Evolutionary conservation across 306 rosid genomes (phyloP), one percentile per base, ranked within the genome.

Genomic region (Cucumis cinereus): DNA sequence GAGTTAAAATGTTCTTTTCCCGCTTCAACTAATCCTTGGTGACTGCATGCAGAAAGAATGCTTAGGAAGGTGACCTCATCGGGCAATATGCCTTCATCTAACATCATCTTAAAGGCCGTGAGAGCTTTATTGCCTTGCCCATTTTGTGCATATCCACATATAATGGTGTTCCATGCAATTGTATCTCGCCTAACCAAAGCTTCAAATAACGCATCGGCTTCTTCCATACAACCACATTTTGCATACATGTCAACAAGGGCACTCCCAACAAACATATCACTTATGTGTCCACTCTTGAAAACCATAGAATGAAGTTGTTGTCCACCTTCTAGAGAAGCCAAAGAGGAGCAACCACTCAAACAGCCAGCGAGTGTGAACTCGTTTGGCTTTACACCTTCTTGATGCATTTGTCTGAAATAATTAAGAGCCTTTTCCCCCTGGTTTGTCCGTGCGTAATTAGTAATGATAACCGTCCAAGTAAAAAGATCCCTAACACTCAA

Each of bases 181-280:
- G 77, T 73, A 75, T 84, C 87, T 9, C 67, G 40, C 15, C 70
- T 40, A 84, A 64, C 40, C 23, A 75, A 75, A 30, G 30, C 60
- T 54, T 23, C 40, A 30, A 84, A 84, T 47, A 66, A 53, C 17
- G n/a, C 38, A 61, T 78, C 79, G 24, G 84, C 87, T 60, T 84
- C 79, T 81, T 77, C 78, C 33, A 84, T 57, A 72, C 84, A 78
- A 60, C 87, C 79, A 35, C 80, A 78, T 78, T 84, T 81, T 17
- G 78, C 66, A 41, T 84, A 84, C 87, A 78, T 81, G 53, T 81
- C 87, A 78, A 81, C 74, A 8, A 84, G 87, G 9, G 84, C 76
- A 13, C 84, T 75, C 4, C 78, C 40, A 53, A 84, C 81, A 69
- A 77, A 78, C 61, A 57, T 63, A 84, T 81, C 81, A 60, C 57